phyloP scores from a whole-genome alignment of 371 early-diverging fungal genomes.

The Saksenaea vasiformis region DNA sequence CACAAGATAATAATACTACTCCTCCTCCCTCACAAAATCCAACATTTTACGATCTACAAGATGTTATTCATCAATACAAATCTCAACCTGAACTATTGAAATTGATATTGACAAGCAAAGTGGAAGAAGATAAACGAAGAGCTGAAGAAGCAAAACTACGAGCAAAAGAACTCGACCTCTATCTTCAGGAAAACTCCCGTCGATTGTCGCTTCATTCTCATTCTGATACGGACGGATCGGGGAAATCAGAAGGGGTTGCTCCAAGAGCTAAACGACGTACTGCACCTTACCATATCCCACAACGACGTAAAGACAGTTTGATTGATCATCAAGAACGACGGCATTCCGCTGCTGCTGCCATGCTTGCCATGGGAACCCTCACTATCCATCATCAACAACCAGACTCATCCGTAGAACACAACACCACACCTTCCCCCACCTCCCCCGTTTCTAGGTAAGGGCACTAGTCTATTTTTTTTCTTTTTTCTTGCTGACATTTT shows the following conservation, averaged over 20 bases:
- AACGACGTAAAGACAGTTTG: constrained; percentile 2
- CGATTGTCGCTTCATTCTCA: not conserved
- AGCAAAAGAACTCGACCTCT: constrained; percentile 55
- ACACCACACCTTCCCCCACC: constrained; percentile 13
- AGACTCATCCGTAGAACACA: not conserved
- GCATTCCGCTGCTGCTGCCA: constrained; percentile 52
- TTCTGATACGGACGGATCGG: constrained; percentile 5
- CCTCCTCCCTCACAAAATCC: not conserved
- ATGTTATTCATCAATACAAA: constrained; percentile 57
- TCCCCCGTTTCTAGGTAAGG: constrained; percentile 11
- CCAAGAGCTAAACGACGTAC: constrained; percentile 10
- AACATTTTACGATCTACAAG: constrained; percentile 50
- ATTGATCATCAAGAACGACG: constrained; percentile 34
- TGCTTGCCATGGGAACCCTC: constrained; percentile 43
- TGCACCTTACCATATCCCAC: constrained; percentile 2
- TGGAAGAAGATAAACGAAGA: constrained; percentile 67
- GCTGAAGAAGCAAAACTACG: constrained; percentile 63
- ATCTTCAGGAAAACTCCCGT: constrained; percentile 23
- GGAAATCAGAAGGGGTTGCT: not conserved
- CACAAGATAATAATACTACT: not conserved
- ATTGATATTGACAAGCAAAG: constrained; percentile 62
- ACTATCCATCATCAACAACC: not conserved
- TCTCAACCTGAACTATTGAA: constrained; percentile 66
- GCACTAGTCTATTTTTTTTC: not conserved
- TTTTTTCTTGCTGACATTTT: constrained; percentile 5